phyloP scores from a whole-genome alignment of 2,329 filamentous ascomycete genomes.

The Apiospora phragmitis region DNA sequence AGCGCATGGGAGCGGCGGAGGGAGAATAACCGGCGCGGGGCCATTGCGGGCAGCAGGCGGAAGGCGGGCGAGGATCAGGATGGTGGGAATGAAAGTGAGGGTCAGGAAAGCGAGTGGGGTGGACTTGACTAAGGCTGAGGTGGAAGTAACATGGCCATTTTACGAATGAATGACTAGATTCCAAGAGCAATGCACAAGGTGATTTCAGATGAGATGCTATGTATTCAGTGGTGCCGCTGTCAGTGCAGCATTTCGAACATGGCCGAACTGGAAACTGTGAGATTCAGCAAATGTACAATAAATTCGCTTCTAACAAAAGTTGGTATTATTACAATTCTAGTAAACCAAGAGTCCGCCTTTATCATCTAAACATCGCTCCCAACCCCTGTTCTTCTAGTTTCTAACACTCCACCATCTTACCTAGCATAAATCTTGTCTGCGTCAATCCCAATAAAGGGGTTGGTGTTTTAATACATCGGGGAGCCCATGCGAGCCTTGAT shows the following conservation, averaged over 20 bases:
- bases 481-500: too few species aligned
- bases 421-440: too few species aligned
- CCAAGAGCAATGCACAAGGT: not conserved
- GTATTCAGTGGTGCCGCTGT: not conserved
- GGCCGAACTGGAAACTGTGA: not conserved
- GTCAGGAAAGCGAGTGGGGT: conserved; percentile 42
- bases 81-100: conserved; percentile 19
- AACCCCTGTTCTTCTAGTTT: not conserved
- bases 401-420: not conserved
- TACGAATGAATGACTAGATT: not conserved
- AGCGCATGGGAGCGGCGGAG: conserved; percentile 71
- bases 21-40: conserved; percentile 66
- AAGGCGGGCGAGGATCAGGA: conserved; percentile 38
- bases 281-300: too few species aligned
- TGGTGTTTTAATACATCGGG: too few species aligned
- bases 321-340: not conserved
- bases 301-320: not conserved
- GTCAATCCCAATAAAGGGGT: too few species aligned
- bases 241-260: not conserved
- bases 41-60: conserved; percentile 62
- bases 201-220: not conserved
- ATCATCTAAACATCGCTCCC: not conserved
- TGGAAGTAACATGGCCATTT: not conserved
- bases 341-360: not conserved
- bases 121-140: conserved; percentile 40